phyloP scores from a whole-genome alignment of 768 basidiomycete genomes.

The Tricholoma matsutake region DNA sequence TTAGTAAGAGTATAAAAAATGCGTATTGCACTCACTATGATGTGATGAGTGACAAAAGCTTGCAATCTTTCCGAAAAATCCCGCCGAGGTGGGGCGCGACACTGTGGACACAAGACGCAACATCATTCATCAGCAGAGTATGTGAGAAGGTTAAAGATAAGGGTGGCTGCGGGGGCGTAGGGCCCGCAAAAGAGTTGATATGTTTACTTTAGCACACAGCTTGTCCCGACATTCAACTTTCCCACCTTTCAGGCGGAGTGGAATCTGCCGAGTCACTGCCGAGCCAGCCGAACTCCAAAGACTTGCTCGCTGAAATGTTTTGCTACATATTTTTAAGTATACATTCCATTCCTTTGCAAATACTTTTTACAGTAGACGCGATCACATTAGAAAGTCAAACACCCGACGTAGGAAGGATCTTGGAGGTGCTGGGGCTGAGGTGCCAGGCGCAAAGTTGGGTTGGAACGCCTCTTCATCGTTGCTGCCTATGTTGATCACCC shows the following conservation, averaged over 20 bases:
- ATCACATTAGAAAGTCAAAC: background rate
- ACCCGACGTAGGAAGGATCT: background rate
- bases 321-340: background rate
- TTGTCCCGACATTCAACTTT: conserved; percentile 37
- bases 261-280: background rate
- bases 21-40: conserved; percentile 20
- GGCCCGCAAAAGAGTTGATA: conserved; percentile 28
- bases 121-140: conserved; percentile 38
- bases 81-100: conserved; percentile 61
- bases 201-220: conserved; percentile 25
- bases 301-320: too few species aligned
- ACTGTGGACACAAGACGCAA: conserved; percentile 63
- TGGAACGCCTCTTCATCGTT: background rate
- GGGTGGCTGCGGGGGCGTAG: conserved; percentile 28
- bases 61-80: conserved; percentile 65
- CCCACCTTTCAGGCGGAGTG: conserved; percentile 27
- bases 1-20: conserved; percentile 7
- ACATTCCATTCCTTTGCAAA: background rate
- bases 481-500: background rate
- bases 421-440: background rate
- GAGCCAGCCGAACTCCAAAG: background rate
- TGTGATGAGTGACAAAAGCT: conserved; percentile 36
- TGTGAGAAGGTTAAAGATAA: conserved; percentile 17
- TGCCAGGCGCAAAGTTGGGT: background rate
- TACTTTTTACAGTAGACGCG: background rate